Base-by-base conservation (phyloP, 2,329 filamentous ascomycete species). In the Venturia oleaginea region DNA sequence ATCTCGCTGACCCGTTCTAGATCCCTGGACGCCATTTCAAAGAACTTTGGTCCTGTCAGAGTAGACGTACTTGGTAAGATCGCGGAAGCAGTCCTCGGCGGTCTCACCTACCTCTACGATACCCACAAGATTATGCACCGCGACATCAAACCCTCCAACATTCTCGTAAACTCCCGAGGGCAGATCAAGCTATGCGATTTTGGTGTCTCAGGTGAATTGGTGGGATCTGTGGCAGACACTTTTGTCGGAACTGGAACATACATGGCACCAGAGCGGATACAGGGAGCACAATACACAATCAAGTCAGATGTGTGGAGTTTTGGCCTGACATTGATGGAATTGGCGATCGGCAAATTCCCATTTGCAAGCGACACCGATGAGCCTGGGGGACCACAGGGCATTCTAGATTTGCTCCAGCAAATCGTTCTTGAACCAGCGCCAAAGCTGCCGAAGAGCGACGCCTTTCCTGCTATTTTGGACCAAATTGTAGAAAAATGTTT, bases 281-380 rank as follows among this genome's bases (percentile, higher is more conserved):
- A 97, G 75, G 94, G 94, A 67, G 92, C 94, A 68, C 92, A 91
- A 71, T 99, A 99, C 77, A 96, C 93, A 0, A 93, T 99, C 71
- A 97, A 97, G 76, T 97, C 92, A 15, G 94, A 99, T 75, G 94
- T 99, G 4, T 99, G 94, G 94, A 97, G 92, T 83, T 95, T 97
- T 67, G 94, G 94, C 38, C 80, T 99, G 69, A 89, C 88, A 0
- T 86, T 99, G 67, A 97, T 99, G 92, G 94, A 99, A 77, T 79
- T 99, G 69, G 94, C 94, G 40, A 97, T 99, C 72, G 94, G 94
- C 68, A 92, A 95, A 72, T 99, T 99, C 72, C 94, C 94, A 0
- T 99, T 99, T 74, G 91, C 86, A 70, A 89, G 93, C 68, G 87
- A 88, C 62, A 91, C 89, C 2, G 84, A 84, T 63, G 86, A 86